Percentiles rank a stretch among this genome's conserved stretches.
These are phyloP conservation scores for Tetraselmis chui DNA, from an alignment of 139 green algal genomes.

Conservation along the genomic window DNA sequence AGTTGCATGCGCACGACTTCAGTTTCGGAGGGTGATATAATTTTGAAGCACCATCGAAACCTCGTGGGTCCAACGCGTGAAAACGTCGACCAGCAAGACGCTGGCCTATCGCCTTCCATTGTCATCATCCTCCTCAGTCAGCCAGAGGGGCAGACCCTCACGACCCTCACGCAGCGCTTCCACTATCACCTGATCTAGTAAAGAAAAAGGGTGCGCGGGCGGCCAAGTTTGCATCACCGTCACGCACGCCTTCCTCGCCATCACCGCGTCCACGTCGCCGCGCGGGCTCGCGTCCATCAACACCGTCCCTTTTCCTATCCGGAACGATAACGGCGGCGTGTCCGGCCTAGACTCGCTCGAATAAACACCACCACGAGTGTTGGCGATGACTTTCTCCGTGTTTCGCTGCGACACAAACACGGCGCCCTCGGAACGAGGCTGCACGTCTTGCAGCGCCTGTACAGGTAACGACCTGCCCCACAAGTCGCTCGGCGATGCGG, in stretches of 20 bases:
- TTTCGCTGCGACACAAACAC: conserved; percentile 18
- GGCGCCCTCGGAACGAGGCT: conserved; percentile 4
- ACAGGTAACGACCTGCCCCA: conserved; percentile 16
- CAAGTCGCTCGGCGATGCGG: conserved; percentile 7
- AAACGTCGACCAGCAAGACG: no score
- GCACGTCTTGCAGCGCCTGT: conserved; percentile 1
- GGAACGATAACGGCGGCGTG: conserved; percentile 8
- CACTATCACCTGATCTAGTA: conserved; percentile 15
- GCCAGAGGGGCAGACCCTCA: conserved; percentile 14
- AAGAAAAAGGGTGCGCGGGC: conserved; percentile 15
- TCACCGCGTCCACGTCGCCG: conserved; percentile 21
- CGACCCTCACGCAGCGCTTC: conserved; percentile 14
- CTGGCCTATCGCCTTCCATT: no score
- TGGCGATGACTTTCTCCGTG: conserved; percentile 9
- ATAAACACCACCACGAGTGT: background rate
- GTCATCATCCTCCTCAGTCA: no score
- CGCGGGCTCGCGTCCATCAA: conserved; percentile 7
- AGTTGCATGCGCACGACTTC: no score
- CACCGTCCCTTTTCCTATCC: conserved; percentile 11
- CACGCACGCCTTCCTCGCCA: conserved; percentile 1
- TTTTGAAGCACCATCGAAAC: no score
- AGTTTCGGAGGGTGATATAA: no score
- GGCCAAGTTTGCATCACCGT: conserved; percentile 11
- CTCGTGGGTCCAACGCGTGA: no score
- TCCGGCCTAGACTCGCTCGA: no score